These are phyloP conservation scores for Citeromyces matritensis DNA, from an alignment of 805 yeast species.

Conservation along the genomic window DNA sequence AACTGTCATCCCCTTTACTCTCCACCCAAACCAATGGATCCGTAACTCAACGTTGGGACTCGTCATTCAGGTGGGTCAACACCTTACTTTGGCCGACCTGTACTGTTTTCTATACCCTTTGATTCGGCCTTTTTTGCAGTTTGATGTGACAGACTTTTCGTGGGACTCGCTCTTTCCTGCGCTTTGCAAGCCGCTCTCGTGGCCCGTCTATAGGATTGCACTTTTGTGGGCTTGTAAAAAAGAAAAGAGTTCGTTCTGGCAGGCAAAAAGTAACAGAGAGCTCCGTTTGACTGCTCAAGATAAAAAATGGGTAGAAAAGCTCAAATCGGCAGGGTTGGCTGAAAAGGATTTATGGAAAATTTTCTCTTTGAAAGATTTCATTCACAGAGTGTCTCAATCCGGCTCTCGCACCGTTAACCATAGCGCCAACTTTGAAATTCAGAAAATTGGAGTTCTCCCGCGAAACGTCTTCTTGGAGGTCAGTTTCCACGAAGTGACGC, in stretches of 20 bases:
- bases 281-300: slow-evolving; percentile 51
- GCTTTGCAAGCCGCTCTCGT: slow-evolving; percentile 50
- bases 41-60: slow-evolving; percentile 52
- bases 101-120: slow-evolving; percentile 78
- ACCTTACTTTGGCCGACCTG: slow-evolving; percentile 59
- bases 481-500: no score
- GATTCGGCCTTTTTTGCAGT: slow-evolving; percentile 58
- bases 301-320: slow-evolving; percentile 54
- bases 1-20: slow-evolving; percentile 35
- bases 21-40: slow-evolving; percentile 85
- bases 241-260: slow-evolving; percentile 71
- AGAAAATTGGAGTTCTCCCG: slow-evolving; percentile 24
- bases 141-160: slow-evolving; percentile 56
- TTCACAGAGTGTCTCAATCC: slow-evolving; percentile 36
- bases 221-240: slow-evolving; percentile 60
- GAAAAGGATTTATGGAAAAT: slow-evolving; percentile 77
- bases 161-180: slow-evolving; percentile 57
- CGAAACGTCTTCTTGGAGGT: slow-evolving; percentile 37
- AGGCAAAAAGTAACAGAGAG: slow-evolving; percentile 23
- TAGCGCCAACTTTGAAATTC: slow-evolving; percentile 9
- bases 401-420: slow-evolving; percentile 2
- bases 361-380: slow-evolving; percentile 51
- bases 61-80: slow-evolving; percentile 44
- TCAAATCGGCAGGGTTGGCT: slow-evolving; percentile 58
- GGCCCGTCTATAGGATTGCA: slow-evolving; percentile 47